A percentile compares a stretch with the other conserved stretches of the same genome.
These are phyloP conservation scores for Boletus huronensis DNA, from an alignment of 768 basidiomycete genomes.

Conservation along the genomic window DNA sequence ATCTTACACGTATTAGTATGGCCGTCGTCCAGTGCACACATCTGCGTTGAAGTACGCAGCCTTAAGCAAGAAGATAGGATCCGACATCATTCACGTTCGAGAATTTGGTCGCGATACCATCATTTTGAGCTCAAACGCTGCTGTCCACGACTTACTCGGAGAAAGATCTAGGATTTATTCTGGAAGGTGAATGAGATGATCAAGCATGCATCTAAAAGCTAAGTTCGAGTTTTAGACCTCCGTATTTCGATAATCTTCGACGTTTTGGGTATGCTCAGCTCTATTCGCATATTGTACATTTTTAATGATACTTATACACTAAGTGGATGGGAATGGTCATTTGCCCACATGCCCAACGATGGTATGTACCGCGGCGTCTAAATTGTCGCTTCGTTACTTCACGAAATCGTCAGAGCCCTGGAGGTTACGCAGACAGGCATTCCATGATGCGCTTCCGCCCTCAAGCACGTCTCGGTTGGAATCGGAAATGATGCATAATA, in stretches of 20 bases:
- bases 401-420: neutral
- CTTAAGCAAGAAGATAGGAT: slow-evolving; percentile 1
- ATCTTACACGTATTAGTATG: neutral
- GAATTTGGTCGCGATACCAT: slow-evolving; percentile 4
- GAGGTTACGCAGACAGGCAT: slow-evolving; percentile 2
- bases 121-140: neutral
- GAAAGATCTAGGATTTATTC: slow-evolving; percentile 6
- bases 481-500: slow-evolving; percentile 2
- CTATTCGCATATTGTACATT: neutral
- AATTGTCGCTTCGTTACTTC: neutral
- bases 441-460: slow-evolving; percentile 1
- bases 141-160: slow-evolving; percentile 2
- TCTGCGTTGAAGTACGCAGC: slow-evolving; percentile 4
- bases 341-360: slow-evolving; percentile 6
- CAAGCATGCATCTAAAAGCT: neutral
- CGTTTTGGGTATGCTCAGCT: slow-evolving; percentile 2
- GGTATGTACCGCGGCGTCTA: neutral
- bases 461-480: neutral
- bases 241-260: neutral
- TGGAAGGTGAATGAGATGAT: neutral
- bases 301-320: neutral
- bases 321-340: slow-evolving; percentile 8
- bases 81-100: slow-evolving; percentile 1
- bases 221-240: neutral
- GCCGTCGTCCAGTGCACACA: slow-evolving; percentile 16